phyloP scores from a whole-genome alignment of 345 rosid genomes.

The Citrus maxima region DNA sequence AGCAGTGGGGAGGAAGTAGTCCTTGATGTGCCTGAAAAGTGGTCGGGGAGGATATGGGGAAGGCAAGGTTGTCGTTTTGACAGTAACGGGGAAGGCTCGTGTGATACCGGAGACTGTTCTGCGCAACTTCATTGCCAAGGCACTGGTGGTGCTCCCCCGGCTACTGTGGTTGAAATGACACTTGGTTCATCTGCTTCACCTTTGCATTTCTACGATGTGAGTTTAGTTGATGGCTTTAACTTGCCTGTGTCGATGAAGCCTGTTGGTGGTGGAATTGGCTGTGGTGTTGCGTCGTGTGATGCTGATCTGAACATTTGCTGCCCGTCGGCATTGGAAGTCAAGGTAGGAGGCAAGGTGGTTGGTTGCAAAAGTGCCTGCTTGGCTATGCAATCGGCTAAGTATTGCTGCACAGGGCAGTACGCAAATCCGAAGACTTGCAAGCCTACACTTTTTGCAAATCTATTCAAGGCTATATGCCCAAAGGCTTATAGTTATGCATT shows the following conservation, averaged over 20 bases:
- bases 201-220: constrained; percentile 91
- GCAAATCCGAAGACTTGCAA: constrained; percentile 70
- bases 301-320: constrained; percentile 79
- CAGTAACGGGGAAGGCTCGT: constrained; percentile 59
- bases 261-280: constrained; percentile 82
- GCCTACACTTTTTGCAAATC: constrained; percentile 74
- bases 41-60: constrained; percentile 90
- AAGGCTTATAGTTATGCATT: constrained; percentile 93
- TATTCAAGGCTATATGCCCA: constrained; percentile 90
- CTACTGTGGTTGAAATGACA: constrained; percentile 90
- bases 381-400: constrained; percentile 87
- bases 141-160: constrained; percentile 67
- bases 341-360: constrained; percentile 54
- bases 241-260: constrained; percentile 86
- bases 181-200: constrained; percentile 64
- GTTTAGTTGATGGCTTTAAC: constrained; percentile 89
- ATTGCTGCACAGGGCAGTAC: constrained; percentile 84
- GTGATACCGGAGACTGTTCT: constrained; percentile 69
- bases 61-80: constrained; percentile 78
- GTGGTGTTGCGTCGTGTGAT: constrained; percentile 84
- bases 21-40: constrained; percentile 61
- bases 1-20: constrained; percentile 65
- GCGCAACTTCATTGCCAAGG: constrained; percentile 63
- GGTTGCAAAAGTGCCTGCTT: constrained; percentile 96
- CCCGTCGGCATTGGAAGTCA: constrained; percentile 84